These are phyloP conservation scores for Peronospora farinosa DNA, from an alignment of 352 stramenopile genomes.

Conservation along the genomic window DNA sequence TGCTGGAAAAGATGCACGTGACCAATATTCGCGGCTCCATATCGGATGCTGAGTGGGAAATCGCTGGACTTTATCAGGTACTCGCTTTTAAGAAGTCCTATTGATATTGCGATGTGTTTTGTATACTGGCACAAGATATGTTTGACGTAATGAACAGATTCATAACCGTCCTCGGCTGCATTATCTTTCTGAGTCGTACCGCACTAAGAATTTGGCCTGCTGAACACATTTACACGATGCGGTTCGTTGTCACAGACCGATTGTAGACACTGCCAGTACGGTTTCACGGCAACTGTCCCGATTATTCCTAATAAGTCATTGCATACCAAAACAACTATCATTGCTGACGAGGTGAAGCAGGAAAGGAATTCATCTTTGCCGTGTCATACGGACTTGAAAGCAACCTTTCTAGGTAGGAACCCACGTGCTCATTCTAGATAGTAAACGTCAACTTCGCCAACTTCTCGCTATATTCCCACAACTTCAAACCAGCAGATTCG, in stretches of 20 bases:
- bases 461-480: no score
- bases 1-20: conserved; percentile 85
- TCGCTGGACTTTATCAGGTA: conserved; percentile 80
- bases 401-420: no score
- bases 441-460: no score
- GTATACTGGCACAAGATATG: not conserved
- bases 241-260: not conserved
- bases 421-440: no score
- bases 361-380: no score
- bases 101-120: conserved; percentile 16
- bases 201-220: no score
- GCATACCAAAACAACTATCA: no score
- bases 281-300: not conserved
- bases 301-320: no score
- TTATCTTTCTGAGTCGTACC: no score
- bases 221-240: not conserved
- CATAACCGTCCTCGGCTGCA: not conserved
- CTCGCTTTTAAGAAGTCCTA: conserved; percentile 83
- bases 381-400: no score
- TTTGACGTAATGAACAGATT: not conserved
- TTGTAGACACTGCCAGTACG: not conserved
- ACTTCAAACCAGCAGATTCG: conserved; percentile 18
- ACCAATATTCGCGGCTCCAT: conserved; percentile 80
- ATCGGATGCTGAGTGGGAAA: conserved; percentile 83
- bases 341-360: no score